Conservation (phyloP, 257 asterid species). For the Solanum tarapatanum region DNA sequence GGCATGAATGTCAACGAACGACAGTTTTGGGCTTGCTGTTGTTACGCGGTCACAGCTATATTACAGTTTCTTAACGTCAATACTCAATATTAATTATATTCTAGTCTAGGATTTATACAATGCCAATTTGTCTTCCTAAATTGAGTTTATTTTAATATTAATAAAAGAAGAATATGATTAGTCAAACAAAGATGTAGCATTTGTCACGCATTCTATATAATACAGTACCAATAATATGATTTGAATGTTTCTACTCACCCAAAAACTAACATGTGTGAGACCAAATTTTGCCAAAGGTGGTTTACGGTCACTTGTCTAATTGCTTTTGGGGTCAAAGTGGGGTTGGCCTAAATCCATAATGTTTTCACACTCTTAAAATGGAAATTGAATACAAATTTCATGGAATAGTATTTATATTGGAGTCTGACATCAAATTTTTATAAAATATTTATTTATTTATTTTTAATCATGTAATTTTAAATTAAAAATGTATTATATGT, state of each 20-base stretch:
- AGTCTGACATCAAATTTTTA: background rate
- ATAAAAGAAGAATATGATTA: background rate
- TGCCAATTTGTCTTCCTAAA: background rate
- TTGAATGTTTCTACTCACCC: background rate
- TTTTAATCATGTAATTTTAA: too few species aligned
- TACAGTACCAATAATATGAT: background rate
- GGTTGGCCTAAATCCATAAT: background rate
- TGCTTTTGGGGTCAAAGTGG: background rate
- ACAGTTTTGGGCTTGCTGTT: background rate
- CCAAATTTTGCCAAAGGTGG: background rate
- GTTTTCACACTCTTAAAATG: background rate
- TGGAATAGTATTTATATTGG: too few species aligned
- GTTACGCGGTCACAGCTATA: background rate
- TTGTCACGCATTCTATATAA: background rate
- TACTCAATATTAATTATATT: background rate
- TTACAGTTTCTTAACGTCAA: background rate
- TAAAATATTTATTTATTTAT: too few species aligned
- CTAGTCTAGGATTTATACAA: background rate
- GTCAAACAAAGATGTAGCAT: background rate
- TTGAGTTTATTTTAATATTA: background rate
- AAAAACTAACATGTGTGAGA: background rate
- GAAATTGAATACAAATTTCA: background rate
- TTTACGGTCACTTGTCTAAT: background rate
- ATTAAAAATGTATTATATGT: too few species aligned
- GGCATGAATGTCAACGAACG: background rate